These are phyloP conservation scores for Chlorencoelia australis DNA, from an alignment of 2,329 filamentous ascomycete genomes.

Conservation along the genomic window DNA sequence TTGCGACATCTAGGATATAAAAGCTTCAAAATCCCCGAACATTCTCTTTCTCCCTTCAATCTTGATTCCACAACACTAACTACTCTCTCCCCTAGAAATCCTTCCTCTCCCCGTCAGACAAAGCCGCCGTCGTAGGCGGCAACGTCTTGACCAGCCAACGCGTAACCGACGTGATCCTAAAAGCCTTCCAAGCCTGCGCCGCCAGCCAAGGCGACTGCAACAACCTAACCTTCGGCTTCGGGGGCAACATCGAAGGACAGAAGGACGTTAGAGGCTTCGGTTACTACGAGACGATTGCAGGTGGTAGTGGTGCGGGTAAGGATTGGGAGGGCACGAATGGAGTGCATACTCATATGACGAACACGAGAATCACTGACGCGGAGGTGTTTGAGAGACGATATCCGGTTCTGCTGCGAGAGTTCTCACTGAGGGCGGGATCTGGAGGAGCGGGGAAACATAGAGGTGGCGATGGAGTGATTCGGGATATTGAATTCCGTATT, in stretches of 20 bases:
- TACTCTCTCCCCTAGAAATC: too few species aligned
- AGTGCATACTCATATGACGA: constrained; percentile 76
- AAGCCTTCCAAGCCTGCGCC: constrained; percentile 69
- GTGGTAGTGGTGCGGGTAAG: constrained; percentile 63
- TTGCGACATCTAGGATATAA: too few species aligned
- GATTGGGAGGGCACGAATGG: constrained; percentile 63
- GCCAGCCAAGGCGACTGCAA: constrained; percentile 75
- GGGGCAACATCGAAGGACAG: constrained; percentile 50
- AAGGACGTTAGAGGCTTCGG: constrained; percentile 66
- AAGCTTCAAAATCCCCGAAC: too few species aligned
- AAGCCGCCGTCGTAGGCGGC: constrained; percentile 72
- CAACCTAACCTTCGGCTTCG: constrained; percentile 77
- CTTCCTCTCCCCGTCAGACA: constrained; percentile 65
- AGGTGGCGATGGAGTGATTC: constrained; percentile 64
- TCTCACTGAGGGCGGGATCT: constrained; percentile 50
- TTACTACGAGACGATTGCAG: constrained; percentile 80
- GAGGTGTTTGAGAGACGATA: constrained; percentile 71
- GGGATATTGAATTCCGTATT: constrained; percentile 74
- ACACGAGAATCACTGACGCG: constrained; percentile 71
- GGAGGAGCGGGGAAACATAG: constrained; percentile 54
- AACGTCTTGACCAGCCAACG: constrained; percentile 75
- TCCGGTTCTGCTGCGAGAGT: constrained; percentile 61
- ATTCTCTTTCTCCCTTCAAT: too few species aligned
- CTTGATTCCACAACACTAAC: too few species aligned
- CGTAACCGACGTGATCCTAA: constrained; percentile 74